These are phyloP conservation scores for Wickerhamomyces subpelliculosus DNA, from an alignment of 805 yeast species.

Conservation along the genomic window DNA sequence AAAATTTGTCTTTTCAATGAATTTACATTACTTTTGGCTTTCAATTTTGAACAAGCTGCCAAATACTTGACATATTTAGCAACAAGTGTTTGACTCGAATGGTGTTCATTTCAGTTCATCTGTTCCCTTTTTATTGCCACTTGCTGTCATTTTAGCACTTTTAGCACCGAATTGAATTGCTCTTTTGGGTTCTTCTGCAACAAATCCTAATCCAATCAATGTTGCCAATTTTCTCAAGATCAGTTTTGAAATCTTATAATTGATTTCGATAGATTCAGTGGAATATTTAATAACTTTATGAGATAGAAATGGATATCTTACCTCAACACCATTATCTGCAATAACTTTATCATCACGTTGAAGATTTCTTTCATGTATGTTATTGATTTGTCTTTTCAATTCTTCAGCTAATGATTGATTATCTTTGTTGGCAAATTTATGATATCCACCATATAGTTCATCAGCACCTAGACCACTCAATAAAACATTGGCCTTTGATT, in stretches of 20 bases:
- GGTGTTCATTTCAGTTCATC: slow-evolving; percentile 30
- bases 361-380: slow-evolving; percentile 72
- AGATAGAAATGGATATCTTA: slow-evolving; percentile 82
- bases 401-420: slow-evolving; percentile 46
- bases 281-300: slow-evolving; percentile 47
- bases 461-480: slow-evolving; percentile 96
- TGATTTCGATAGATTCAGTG: slow-evolving; percentile 41
- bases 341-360: slow-evolving; percentile 91
- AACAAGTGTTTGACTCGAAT: slow-evolving; percentile 1
- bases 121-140: slow-evolving; percentile 72
- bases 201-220: slow-evolving; percentile 42
- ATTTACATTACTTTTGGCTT: slow-evolving; percentile 33
- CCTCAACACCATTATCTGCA: slow-evolving; percentile 81
- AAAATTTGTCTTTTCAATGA: slow-evolving; percentile 33
- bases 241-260: slow-evolving; percentile 42
- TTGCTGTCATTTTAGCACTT: slow-evolving; percentile 86
- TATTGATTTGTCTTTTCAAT: slow-evolving; percentile 60
- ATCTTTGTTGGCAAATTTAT: slow-evolving; percentile 56
- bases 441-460: slow-evolving; percentile 93
- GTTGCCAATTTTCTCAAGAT: slow-evolving; percentile 59
- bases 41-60: slow-evolving; percentile 48
- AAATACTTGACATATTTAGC: slow-evolving; percentile 31
- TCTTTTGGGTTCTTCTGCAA: slow-evolving; percentile 72
- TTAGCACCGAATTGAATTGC: slow-evolving; percentile 97
- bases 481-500: slow-evolving; percentile 58